Percentiles rank a stretch among this genome's conserved stretches.
Conservation (phyloP, 2,329 filamentous ascomycete species). For the Botrytis medusae region DNA sequence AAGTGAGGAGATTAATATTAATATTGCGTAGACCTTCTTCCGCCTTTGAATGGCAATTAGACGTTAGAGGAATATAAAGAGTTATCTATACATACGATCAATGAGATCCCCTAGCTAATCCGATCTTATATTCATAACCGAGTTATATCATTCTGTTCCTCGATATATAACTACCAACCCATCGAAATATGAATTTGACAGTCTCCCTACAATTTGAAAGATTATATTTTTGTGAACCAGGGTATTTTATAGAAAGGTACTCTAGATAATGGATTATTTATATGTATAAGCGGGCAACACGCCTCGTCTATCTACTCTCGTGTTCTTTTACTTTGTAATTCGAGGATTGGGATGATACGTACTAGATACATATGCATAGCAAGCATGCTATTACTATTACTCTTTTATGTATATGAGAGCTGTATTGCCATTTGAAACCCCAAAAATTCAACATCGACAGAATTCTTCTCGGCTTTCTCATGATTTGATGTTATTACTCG, state of each 20-base stretch:
- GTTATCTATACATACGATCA: too few relatives aligned
- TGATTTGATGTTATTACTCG: background rate
- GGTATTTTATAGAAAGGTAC: background rate
- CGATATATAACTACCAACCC: too few relatives aligned
- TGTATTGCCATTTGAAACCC: too few relatives aligned
- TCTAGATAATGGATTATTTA: background rate
- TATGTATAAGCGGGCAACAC: background rate
- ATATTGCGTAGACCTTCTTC: too few relatives aligned
- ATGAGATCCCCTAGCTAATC: too few relatives aligned
- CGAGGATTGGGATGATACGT: background rate
- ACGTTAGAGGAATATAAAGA: too few relatives aligned
- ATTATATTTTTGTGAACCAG: background rate
- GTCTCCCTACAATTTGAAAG: background rate
- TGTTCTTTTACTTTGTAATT: background rate
- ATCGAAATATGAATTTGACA: background rate
- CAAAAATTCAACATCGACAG: background rate
- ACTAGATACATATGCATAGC: background rate
- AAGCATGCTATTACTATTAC: background rate
- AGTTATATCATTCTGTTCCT: too few relatives aligned
- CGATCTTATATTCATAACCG: too few relatives aligned
- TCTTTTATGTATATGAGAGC: background rate
- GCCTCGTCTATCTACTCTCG: background rate
- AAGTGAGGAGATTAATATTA: too few relatives aligned
- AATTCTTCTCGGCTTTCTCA: background rate
- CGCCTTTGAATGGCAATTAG: too few relatives aligned